Evolutionary conservation across 495 filamentous ascomycete species (phyloP).

Genomic region (Penicilliopsis zonata): DNA sequence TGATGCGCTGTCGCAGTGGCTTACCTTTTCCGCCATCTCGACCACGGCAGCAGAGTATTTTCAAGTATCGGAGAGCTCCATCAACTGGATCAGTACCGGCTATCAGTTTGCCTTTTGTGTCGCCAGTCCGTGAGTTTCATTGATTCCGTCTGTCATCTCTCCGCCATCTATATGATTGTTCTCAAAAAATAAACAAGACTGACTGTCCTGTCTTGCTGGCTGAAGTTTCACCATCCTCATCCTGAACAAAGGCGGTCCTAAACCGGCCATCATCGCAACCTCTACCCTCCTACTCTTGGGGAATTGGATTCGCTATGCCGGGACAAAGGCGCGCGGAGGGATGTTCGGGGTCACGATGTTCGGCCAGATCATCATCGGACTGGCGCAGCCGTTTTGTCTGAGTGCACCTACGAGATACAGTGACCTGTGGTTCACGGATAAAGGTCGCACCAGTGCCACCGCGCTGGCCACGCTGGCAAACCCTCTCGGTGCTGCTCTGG

Average conservation of each 20-base stretch:
- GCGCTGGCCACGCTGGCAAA: slow-evolving; percentile 77
- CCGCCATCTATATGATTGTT: no score
- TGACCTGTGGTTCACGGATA: slow-evolving; percentile 86
- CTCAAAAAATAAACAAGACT: no score
- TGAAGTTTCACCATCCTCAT: slow-evolving; percentile 56
- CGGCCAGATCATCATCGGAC: slow-evolving; percentile 84
- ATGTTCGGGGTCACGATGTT: slow-evolving; percentile 76
- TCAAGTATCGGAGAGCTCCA: slow-evolving; percentile 54
- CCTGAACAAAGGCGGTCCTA: slow-evolving; percentile 69
- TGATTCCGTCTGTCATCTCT: no score
- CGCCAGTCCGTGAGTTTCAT: slow-evolving; percentile 57
- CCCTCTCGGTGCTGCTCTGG: slow-evolving; percentile 78
- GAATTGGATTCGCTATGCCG: slow-evolving; percentile 89
- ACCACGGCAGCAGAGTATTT: slow-evolving; percentile 69
- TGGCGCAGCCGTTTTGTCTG: slow-evolving; percentile 88
- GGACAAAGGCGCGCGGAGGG: slow-evolving; percentile 46
- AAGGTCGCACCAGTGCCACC: slow-evolving; percentile 76
- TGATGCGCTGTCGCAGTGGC: slow-evolving; percentile 46
- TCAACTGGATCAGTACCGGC: slow-evolving; percentile 87
- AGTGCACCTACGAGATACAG: slow-evolving; percentile 83
- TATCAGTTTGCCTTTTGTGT: slow-evolving; percentile 77
- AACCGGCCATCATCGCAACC: slow-evolving; percentile 60
- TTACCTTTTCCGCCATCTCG: slow-evolving; percentile 83
- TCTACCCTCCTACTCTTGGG: slow-evolving; percentile 64
- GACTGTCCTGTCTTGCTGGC: background rate